Conservation (phyloP, 2,329 filamentous ascomycete species). For the Neofusicoccum sp. region DNA sequence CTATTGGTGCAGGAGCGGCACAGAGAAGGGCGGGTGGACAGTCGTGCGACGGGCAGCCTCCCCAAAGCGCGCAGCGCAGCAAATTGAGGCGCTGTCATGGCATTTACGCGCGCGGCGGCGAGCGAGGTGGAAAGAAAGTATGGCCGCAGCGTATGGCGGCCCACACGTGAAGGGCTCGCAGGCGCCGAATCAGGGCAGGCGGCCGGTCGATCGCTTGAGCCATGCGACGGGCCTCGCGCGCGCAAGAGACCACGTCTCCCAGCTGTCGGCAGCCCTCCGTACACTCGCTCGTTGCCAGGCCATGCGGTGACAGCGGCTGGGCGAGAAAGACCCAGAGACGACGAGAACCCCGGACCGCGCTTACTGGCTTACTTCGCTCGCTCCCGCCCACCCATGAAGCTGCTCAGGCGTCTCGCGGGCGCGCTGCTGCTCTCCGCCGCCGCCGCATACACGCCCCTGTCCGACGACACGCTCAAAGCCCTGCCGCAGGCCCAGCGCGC, state of each 20-base stretch:
- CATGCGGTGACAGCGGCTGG: neutral
- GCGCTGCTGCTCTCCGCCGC: slow-evolving; percentile 26
- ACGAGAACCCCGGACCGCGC: too few relatives aligned
- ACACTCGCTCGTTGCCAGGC: neutral
- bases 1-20: neutral
- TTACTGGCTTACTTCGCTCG: neutral
- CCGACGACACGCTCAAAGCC: slow-evolving; percentile 71
- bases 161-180: slow-evolving; percentile 5
- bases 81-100: slow-evolving; percentile 10
- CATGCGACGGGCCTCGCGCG: neutral
- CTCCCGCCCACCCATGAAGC: slow-evolving; percentile 4
- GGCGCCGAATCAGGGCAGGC: neutral
- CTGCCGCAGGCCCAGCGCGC: slow-evolving; percentile 67
- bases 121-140: slow-evolving; percentile 14
- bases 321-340: too few relatives aligned
- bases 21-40: neutral
- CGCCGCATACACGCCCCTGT: slow-evolving; percentile 63
- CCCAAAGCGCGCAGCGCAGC: neutral
- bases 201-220: neutral
- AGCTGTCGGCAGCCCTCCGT: neutral
- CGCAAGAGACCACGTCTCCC: slow-evolving; percentile 10
- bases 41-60: neutral
- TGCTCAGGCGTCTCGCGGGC: neutral
- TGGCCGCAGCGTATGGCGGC: neutral
- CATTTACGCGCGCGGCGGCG: neutral